Base-by-base conservation (phyloP, 441 rosid genomes). In the Populus hybrid region DNA sequence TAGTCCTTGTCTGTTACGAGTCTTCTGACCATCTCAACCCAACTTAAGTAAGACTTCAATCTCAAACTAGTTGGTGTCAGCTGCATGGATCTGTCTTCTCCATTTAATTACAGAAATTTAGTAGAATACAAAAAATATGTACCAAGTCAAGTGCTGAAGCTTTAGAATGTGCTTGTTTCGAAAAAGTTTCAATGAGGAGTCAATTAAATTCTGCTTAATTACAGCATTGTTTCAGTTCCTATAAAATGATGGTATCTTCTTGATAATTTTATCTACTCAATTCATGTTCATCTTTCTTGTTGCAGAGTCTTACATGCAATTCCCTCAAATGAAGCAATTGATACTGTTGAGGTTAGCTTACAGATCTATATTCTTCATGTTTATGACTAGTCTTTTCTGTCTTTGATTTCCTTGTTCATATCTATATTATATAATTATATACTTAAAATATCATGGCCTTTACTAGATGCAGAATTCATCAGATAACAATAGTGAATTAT, bases 261-360 rank as follows among this genome's bases (percentile, higher is more conserved):
- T 54, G 57, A 70, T 50, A 71, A 76, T 35, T 40, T 36, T 11
- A 8, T 34, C 73, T 70, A 2, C 59, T 20, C 73, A 50, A n/a
- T 32, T 32, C 16, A 23, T 67, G 2, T 23, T 81, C 10, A 63
- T 24, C 26, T 75, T 80, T 78, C 16, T 69, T 42, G 69, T 80
- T 83, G 84, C 95, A 97, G 99, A 85, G 99, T 93, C 69, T 87
- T 92, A 35, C 95, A 89, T 76, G 81, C 97, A 35, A 95, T 97
- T 83, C 98, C 99, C 66, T 86, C 99, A 36, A 92, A 89, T 46
- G 99, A 97, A 90, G 97, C 93, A 26, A 90, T 93, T 69, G 92
- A 89, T 81, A 90, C 90, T 28, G 96, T 93, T 54, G 97, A 93
- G 94, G 94, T 93, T 76, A 85, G 91, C 77, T 65, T 81, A 35